Conservation (phyloP, 192 early-diverging fungal genomes). For the Podila clonocystis region DNA sequence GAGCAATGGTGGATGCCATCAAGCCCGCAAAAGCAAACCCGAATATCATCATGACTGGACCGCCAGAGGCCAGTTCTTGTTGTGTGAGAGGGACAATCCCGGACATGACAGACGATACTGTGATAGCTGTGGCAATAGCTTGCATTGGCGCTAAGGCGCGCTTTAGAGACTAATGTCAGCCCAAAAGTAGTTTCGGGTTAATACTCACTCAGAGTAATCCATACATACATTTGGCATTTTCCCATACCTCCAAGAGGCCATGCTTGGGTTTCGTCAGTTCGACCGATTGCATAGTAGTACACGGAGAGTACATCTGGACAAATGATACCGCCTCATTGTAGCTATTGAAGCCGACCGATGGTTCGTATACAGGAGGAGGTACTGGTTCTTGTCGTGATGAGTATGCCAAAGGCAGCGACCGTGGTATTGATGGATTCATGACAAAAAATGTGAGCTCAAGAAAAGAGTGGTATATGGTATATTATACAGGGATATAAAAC, state of each 20-base stretch:
- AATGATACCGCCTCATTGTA: slow-evolving; percentile 27
- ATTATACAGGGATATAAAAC: not conserved
- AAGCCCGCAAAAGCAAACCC: slow-evolving; percentile 20
- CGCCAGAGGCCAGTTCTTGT: slow-evolving; percentile 10
- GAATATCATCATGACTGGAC: slow-evolving; percentile 28
- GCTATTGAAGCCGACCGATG: slow-evolving; percentile 1
- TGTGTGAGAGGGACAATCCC: slow-evolving; percentile 34
- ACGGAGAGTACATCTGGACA: slow-evolving; percentile 25
- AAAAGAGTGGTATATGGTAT: not conserved
- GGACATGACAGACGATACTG: slow-evolving; percentile 21
- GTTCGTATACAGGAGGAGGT: too few relatives aligned
- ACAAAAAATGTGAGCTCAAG: not conserved
- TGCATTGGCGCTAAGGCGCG: slow-evolving; percentile 11
- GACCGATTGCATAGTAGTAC: slow-evolving; percentile 10
- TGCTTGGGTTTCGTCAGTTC: not conserved
- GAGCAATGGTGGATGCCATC: slow-evolving; percentile 17
- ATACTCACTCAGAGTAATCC: too few relatives aligned
- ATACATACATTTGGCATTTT: too few relatives aligned
- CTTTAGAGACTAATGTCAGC: slow-evolving; percentile 20
- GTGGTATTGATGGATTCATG: not conserved
- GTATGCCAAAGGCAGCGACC: not conserved
- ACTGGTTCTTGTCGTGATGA: not conserved
- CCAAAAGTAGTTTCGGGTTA: too few relatives aligned
- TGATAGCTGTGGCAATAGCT: slow-evolving; percentile 11
- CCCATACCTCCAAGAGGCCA: slow-evolving; percentile 8